phyloP scores from a whole-genome alignment of 164 flowering plant genomes.

The Vitis rotundifolia region DNA sequence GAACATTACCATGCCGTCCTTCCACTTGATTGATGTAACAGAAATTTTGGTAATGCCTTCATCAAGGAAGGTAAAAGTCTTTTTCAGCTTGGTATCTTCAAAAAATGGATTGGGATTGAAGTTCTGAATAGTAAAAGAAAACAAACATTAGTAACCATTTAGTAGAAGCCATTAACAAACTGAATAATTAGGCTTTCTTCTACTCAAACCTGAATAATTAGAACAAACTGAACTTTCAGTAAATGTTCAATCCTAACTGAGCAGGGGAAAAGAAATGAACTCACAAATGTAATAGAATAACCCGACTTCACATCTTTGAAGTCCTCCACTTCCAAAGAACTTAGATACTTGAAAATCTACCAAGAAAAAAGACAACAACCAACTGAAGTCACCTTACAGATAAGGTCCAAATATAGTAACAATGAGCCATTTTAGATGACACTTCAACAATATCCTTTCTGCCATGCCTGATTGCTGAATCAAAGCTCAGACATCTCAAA shows the following conservation, averaged over 20 bases:
- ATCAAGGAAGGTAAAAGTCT: constrained; percentile 41
- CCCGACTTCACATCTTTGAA: constrained; percentile 82
- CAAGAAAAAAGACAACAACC: not conserved
- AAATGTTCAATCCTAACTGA: not conserved
- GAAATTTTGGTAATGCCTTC: constrained; percentile 48
- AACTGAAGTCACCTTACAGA: not conserved
- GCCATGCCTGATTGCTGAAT: not conserved
- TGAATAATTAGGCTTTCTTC: not conserved
- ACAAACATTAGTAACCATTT: not conserved
- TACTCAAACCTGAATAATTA: not conserved
- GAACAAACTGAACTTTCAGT: not conserved
- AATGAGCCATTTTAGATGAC: not conserved
- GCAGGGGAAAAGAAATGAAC: constrained; percentile 21
- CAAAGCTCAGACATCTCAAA: not conserved
- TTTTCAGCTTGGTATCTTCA: constrained; percentile 49
- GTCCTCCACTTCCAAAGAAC: constrained; percentile 84
- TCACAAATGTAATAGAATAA: constrained; percentile 81
- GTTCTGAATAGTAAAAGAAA: constrained; percentile 28
- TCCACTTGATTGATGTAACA: constrained; percentile 55
- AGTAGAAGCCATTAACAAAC: not conserved
- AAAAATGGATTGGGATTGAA: constrained; percentile 50
- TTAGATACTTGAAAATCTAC: constrained; percentile 76
- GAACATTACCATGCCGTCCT: constrained; percentile 54
- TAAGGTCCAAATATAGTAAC: no score
- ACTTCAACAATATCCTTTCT: not conserved